These are phyloP conservation scores for Trichomonascus vanleenenianus DNA, from an alignment of 805 yeast genomes.

Conservation along the genomic window DNA sequence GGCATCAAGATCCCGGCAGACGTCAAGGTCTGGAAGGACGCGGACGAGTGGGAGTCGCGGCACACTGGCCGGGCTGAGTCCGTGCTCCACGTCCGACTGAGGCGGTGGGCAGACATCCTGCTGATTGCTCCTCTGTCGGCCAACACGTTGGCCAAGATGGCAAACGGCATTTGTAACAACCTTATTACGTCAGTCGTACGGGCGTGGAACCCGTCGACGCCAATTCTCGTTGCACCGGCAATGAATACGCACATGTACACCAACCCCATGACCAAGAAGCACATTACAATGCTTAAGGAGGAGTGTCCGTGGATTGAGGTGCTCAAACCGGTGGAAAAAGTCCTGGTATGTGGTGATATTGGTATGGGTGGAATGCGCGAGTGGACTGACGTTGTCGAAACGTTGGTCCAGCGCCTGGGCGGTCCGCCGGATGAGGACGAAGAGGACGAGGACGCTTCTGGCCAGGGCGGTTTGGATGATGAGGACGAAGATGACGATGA, in stretches of 20 bases:
- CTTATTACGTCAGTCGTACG: slow-evolving; percentile 80
- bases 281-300: slow-evolving; percentile 61
- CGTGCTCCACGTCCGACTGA: slow-evolving; percentile 80
- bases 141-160: slow-evolving; percentile 80
- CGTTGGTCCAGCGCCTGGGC: slow-evolving; percentile 42
- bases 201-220: slow-evolving; percentile 94
- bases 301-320: slow-evolving; percentile 93
- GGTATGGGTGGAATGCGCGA: slow-evolving; percentile 99
- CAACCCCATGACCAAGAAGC: slow-evolving; percentile 80
- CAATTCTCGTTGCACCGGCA: slow-evolving; percentile 86
- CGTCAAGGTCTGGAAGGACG: slow-evolving; percentile 85
- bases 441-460: slow-evolving; percentile 19
- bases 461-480: slow-evolving; percentile 9
- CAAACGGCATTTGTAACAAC: slow-evolving; percentile 89
- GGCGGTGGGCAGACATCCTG: slow-evolving; percentile 95
- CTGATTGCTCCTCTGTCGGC: slow-evolving; percentile 93
- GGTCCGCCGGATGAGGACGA: slow-evolving; percentile 23
- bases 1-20: slow-evolving; percentile 35
- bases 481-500: slow-evolving; percentile 10
- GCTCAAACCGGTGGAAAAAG: slow-evolving; percentile 91
- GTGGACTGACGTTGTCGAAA: slow-evolving; percentile 90
- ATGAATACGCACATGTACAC: slow-evolving; percentile 93
- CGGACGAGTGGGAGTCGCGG: slow-evolving; percentile 90
- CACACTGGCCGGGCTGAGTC: slow-evolving; percentile 64
- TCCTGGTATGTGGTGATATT: slow-evolving; percentile 88